phyloP scores from a whole-genome alignment of 2,329 filamentous ascomycete species.

The Chalara sp. region DNA sequence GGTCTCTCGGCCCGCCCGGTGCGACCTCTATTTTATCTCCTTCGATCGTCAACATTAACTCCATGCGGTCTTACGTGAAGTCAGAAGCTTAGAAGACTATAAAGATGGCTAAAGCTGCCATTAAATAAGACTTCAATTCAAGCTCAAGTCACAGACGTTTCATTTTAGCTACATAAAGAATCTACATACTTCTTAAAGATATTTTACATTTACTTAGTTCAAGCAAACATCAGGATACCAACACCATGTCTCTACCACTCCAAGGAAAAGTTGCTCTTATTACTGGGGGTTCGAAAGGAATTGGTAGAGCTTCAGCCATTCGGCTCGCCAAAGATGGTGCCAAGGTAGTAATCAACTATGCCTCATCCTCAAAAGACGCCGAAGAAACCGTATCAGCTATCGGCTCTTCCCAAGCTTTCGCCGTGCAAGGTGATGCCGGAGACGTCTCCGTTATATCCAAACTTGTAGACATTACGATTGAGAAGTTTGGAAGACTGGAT shows the following conservation, averaged over 20 bases:
- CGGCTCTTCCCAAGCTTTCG: slow-evolving; percentile 39
- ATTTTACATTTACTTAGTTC: too few species aligned
- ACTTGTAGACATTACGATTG: slow-evolving; percentile 42
- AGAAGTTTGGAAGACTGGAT: slow-evolving; percentile 49
- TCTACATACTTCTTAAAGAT: too few species aligned
- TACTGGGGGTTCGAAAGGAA: slow-evolving; percentile 43
- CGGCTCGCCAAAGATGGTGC: slow-evolving; percentile 49
- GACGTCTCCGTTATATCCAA: slow-evolving; percentile 38
- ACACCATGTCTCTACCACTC: slow-evolving; percentile 7
- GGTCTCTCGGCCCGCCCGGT: too few species aligned
- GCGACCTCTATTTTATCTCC: too few species aligned
- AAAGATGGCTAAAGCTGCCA: too few species aligned
- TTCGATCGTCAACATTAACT: too few species aligned
- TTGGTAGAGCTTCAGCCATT: slow-evolving; percentile 51
- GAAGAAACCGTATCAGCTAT: slow-evolving; percentile 42
- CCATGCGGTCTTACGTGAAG: too few species aligned
- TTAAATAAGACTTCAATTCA: too few species aligned
- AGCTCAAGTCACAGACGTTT: too few species aligned
- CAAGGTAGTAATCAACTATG: slow-evolving; percentile 53
- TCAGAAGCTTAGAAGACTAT: too few species aligned
- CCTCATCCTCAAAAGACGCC: slow-evolving; percentile 37
- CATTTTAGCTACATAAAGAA: too few species aligned
- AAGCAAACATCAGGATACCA: too few species aligned
- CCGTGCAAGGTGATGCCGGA: slow-evolving; percentile 49
- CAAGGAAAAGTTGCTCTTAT: slow-evolving; percentile 25